Evolutionary conservation across 1,284 basidiomycete genomes (phyloP).

Genomic region (Testicularia cyperi): DNA sequence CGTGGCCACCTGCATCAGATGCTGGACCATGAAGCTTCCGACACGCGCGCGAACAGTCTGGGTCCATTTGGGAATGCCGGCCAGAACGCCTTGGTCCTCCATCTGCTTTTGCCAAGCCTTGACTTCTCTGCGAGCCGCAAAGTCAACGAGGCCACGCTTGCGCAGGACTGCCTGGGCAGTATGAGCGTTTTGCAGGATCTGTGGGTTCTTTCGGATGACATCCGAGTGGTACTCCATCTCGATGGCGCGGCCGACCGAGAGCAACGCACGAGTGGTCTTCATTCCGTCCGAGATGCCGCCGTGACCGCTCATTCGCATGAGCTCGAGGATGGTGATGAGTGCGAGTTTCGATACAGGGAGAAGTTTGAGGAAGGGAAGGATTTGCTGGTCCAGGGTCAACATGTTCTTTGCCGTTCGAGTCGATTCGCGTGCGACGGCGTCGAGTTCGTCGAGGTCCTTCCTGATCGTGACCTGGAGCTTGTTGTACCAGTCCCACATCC

Average conservation of each 20-base stretch:
- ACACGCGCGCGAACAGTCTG: slow-evolving; percentile 70
- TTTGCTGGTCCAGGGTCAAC: slow-evolving; percentile 37
- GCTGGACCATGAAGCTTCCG: slow-evolving; percentile 80
- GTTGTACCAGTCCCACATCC: slow-evolving; percentile 60
- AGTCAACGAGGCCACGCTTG: slow-evolving; percentile 41
- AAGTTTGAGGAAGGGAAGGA: slow-evolving; percentile 71
- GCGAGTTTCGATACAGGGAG: slow-evolving; percentile 79
- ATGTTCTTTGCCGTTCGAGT: slow-evolving; percentile 5
- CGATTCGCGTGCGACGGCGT: not conserved
- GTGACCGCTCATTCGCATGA: slow-evolving; percentile 79
- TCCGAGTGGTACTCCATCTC: slow-evolving; percentile 68
- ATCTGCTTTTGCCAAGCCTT: slow-evolving; percentile 64
- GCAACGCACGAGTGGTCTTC: slow-evolving; percentile 82
- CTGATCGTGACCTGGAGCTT: slow-evolving; percentile 39
- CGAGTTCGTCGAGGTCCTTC: slow-evolving; percentile 36
- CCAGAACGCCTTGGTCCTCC: slow-evolving; percentile 62
- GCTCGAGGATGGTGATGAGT: slow-evolving; percentile 83
- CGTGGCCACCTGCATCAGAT: slow-evolving; percentile 78
- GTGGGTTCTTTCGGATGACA: slow-evolving; percentile 42
- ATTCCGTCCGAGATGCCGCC: slow-evolving; percentile 81
- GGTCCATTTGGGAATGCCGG: slow-evolving; percentile 79
- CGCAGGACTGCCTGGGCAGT: slow-evolving; percentile 32
- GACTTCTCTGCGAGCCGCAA: slow-evolving; percentile 44
- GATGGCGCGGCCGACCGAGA: slow-evolving; percentile 80
- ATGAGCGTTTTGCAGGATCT: slow-evolving; percentile 45